Evolutionary conservation across 345 rosid species (phyloP), one percentile per base, ranked within the genome.

Genomic region (Balakata baccata): DNA sequence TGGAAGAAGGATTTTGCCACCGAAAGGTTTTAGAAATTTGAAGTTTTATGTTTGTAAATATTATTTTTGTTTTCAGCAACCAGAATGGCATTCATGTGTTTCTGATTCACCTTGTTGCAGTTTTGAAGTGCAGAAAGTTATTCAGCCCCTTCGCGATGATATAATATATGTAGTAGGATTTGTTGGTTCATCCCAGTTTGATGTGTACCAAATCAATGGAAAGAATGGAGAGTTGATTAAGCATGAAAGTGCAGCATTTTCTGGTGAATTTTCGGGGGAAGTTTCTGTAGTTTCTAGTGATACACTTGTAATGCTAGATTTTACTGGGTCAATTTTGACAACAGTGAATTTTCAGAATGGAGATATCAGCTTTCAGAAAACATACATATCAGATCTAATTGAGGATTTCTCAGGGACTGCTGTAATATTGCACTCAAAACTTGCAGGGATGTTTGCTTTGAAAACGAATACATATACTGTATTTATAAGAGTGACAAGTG

Each of bases 1-100:
- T 96, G 99, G 99, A 87, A 83, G 82, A 87, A 81, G 82, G 98
- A 96, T 81, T 86, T 91, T 81, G 80, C 86, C 22, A 82, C 79
- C 45, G 90, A 87, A 84, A 90, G 99, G 99, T 93, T 83, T 72
- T 87, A 45, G 45, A 57, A 63, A 64, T 79, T 71, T 58, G 61
- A 74, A 56, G 49, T 67, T 70, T 73, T 62, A 38, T 53, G 37
- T 65, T 29, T 39, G n/a, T 51, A 13, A 39, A 43, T 51, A 13
- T 13, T 67, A 50, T 29, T 53, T 66, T 51, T 61, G 38, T 37
- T 46, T 20, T 74, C 74, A 51, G 17, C 47, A 17, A 56, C 50
- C 59, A 70, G 6, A 39, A 49, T 10, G 51, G 64, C 54, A 64
- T 50, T 81, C 65, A 79, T 77, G 47, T 50, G 53, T 68, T 61